These are phyloP conservation scores for Musa balbisiana DNA, from an alignment of 202 grass and related monocot genomes.

Conservation along the genomic window DNA sequence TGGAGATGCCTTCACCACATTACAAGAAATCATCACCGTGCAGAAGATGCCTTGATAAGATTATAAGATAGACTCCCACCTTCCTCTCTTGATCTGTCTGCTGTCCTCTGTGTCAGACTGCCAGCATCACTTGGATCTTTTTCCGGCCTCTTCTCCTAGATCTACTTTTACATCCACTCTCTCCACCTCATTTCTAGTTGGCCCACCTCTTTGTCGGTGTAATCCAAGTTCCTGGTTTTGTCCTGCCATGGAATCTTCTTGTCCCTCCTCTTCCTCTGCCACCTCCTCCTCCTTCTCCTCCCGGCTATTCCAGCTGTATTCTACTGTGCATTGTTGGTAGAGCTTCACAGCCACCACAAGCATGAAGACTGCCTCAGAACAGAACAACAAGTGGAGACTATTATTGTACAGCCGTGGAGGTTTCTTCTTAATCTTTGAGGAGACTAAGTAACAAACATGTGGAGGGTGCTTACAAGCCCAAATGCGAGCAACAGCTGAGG, in stretches of 20 bases:
- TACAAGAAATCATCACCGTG: not conserved
- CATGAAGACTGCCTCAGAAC: slow-evolving; percentile 58
- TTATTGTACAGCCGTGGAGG: too few relatives aligned
- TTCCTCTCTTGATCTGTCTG: not conserved
- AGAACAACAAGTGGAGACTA: too few relatives aligned
- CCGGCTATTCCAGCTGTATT: slow-evolving; percentile 9
- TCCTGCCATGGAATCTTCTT: slow-evolving; percentile 25
- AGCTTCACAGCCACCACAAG: slow-evolving; percentile 49
- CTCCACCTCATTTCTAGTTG: slow-evolving; percentile 30
- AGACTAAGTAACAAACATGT: slow-evolving; percentile 40
- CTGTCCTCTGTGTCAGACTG: not conserved
- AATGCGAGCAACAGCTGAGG: slow-evolving; percentile 66
- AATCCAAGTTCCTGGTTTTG: not conserved
- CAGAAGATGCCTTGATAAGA: not conserved
- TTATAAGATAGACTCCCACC: not conserved
- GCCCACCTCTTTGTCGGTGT: slow-evolving; percentile 16
- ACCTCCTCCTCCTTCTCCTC: slow-evolving; percentile 30
- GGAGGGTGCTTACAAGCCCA: slow-evolving; percentile 54
- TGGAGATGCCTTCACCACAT: not conserved
- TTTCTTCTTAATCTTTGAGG: slow-evolving; percentile 33
- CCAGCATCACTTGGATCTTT: not conserved
- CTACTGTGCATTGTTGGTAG: slow-evolving; percentile 29
- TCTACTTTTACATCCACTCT: slow-evolving; percentile 39
- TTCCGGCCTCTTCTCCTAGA: slow-evolving; percentile 19
- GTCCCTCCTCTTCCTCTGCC: slow-evolving; percentile 7